Percentiles rank a stretch among this genome's conserved stretches.
phyloP scores from a whole-genome alignment of 192 early-diverging fungal genomes.

The Phlyctochytrium planicorne region DNA sequence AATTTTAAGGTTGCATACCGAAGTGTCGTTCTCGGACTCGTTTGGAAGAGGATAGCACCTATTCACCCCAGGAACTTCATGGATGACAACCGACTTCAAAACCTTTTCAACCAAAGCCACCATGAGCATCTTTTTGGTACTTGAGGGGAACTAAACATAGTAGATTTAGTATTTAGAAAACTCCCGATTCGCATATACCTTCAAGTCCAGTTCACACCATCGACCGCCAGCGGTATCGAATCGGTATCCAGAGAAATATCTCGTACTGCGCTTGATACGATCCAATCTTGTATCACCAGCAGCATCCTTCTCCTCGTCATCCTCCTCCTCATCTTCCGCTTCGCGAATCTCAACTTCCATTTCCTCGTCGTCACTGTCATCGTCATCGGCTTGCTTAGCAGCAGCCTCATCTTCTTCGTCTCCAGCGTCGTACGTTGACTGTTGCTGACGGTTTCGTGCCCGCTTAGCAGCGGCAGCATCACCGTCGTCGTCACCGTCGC shows the following conservation, averaged over 20 bases:
- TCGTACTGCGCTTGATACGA: conserved; percentile 52
- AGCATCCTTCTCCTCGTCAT: conserved; percentile 44
- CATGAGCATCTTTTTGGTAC: conserved; percentile 94
- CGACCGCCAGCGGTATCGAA: conserved; percentile 67
- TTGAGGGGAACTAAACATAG: conserved; percentile 70
- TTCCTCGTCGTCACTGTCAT: conserved; percentile 26
- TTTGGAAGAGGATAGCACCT: conserved; percentile 79
- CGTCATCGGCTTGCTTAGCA: conserved; percentile 18
- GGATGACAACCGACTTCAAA: conserved; percentile 71
- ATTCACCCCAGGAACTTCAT: conserved; percentile 81
- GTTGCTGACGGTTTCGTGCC: conserved; percentile 57
- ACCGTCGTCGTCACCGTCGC: conserved; percentile 61
- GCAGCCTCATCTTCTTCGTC: conserved; percentile 81
- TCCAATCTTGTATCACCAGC: conserved; percentile 44
- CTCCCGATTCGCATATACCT: conserved; percentile 17
- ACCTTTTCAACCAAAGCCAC: conserved; percentile 81
- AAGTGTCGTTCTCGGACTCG: conserved; percentile 75
- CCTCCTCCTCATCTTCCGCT: conserved; percentile 40
- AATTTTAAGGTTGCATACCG: conserved; percentile 32
- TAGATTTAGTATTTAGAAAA: background rate
- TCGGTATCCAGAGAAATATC: conserved; percentile 69
- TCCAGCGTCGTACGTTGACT: conserved; percentile 74
- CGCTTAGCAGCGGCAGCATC: conserved; percentile 74
- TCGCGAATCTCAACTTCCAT: conserved; percentile 14
- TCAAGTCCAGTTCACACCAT: conserved; percentile 81